A percentile compares a stretch with the other conserved stretches of the same genome.
Conservation (phyloP, 1,139 yeast species). For the Insectozyma bohioensis region DNA sequence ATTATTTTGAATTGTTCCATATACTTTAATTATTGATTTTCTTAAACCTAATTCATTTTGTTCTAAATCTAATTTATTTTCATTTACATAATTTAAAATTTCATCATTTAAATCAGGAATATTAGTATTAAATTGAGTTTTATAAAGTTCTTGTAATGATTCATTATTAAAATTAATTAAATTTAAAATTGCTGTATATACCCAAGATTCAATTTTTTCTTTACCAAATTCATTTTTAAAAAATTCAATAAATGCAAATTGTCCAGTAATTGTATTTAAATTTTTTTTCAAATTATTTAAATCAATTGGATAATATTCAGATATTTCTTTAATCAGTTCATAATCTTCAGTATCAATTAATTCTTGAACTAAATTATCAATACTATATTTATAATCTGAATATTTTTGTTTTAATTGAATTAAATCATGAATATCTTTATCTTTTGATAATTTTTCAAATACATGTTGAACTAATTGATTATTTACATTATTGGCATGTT, state of each 20-base stretch:
- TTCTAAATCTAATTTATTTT: constrained; percentile 23
- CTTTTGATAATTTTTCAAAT: constrained; percentile 3
- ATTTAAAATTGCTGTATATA: constrained; percentile 8
- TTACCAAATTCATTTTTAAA: constrained; percentile 11
- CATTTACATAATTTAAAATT: constrained; percentile 8
- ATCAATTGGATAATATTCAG: neutral
- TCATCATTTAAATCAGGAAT: constrained; percentile 5
- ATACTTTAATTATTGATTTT: constrained; percentile 30
- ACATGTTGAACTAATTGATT: constrained; percentile 18
- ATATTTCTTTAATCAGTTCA: neutral
- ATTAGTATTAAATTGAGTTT: constrained; percentile 1
- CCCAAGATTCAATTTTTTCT: constrained; percentile 2
- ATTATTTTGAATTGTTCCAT: constrained; percentile 37
- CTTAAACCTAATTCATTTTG: constrained; percentile 29
- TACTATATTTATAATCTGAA: neutral
- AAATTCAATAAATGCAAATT: constrained; percentile 12
- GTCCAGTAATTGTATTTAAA: constrained; percentile 3
- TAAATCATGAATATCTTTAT: neutral
- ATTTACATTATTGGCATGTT: constrained; percentile 18
- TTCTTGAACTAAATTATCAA: neutral
- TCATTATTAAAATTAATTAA: constrained; percentile 8
- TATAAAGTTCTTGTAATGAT: neutral
- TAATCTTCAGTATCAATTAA: constrained; percentile 5
- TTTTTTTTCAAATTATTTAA: neutral
- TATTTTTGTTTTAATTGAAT: neutral